phyloP scores from a whole-genome alignment of 306 rosid species.

The Canavalia ensiformis region DNA sequence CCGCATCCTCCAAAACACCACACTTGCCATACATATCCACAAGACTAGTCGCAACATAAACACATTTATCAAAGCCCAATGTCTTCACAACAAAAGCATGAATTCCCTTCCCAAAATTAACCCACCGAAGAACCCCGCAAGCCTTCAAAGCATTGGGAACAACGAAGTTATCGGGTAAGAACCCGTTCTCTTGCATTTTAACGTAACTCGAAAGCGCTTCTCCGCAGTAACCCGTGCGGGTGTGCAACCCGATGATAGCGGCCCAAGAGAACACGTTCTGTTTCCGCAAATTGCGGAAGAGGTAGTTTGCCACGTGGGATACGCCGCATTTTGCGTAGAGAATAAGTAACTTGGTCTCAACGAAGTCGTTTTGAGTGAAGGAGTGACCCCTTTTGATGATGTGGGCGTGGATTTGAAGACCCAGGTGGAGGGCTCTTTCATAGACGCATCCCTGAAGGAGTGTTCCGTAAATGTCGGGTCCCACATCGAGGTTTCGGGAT shows the following conservation, averaged over 20 bases:
- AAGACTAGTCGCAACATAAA: slow-evolving; percentile 75
- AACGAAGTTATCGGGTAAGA: slow-evolving; percentile 77
- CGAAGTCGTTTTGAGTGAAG: slow-evolving; percentile 55
- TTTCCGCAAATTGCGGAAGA: slow-evolving; percentile 53
- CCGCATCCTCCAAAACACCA: slow-evolving; percentile 69
- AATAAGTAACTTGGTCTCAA: slow-evolving; percentile 74
- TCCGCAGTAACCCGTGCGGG: slow-evolving; percentile 58
- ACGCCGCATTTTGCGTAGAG: slow-evolving; percentile 77
- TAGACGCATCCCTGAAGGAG: slow-evolving; percentile 86
- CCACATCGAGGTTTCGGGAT: slow-evolving; percentile 36
- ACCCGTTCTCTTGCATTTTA: slow-evolving; percentile 67
- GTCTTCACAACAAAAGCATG: slow-evolving; percentile 73
- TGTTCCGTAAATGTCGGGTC: slow-evolving; percentile 69
- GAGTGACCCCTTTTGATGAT: slow-evolving; percentile 64
- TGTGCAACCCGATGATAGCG: slow-evolving; percentile 72
- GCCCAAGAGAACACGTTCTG: slow-evolving; percentile 86
- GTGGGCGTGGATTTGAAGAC: slow-evolving; percentile 77
- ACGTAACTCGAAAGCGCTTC: slow-evolving; percentile 64
- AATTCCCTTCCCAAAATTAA: slow-evolving; percentile 64
- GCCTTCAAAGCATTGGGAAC: slow-evolving; percentile 87
- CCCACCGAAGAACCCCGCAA: slow-evolving; percentile 69
- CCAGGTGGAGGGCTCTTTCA: slow-evolving; percentile 68
- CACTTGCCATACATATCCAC: slow-evolving; percentile 95
- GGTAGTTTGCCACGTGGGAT: slow-evolving; percentile 50
- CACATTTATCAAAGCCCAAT: slow-evolving; percentile 62